Base-by-base conservation (phyloP, 2,329 filamentous ascomycete species). In the Penicillium sp. region DNA sequence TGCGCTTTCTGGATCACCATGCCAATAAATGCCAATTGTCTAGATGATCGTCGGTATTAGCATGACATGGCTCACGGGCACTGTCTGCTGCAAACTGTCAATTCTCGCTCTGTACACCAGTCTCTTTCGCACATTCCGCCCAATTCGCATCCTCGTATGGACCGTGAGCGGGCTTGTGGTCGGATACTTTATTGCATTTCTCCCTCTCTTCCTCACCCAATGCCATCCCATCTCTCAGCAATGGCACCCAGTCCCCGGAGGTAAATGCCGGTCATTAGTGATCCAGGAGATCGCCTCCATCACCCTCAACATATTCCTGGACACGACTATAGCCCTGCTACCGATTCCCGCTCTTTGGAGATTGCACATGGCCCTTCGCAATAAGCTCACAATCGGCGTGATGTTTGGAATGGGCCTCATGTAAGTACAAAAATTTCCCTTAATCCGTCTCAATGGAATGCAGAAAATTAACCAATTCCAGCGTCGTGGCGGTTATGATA, bases 371-470 rank as follows among this genome's bases (percentile, higher is more conserved):
- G 36, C 48, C 8, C 37, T 50, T 16, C 45, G 47, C 23, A 52
- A 49, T 20, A 49, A 49, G 22, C 27, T 50, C n/a, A 50, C 47
- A 13, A 42, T 50, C 3, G 42, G 29, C 2, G 34, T 42, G 1
- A 50, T 49, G 47, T 49, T 49, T 16, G 47, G 47, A 37, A 49
- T 49, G 47, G 47, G 47, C 6, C 38, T 49, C 7, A 38, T 49
- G 47, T 49, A 39, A 40, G 38, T 20, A 20, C 20, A 24, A 18
- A 27, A n/a, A 6, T n/a, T 16, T 7, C 18, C 16, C 27, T n/a
- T 3, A 9, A 3, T 20, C 18, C 4, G 18, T 20, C 18, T 4
- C 3, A 20, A 20, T 20, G 18, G 18, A 20, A 7, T 28, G 16
- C 8, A n/a, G 8, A 9, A 9, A 26, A 26, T 26, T 26, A 26